These are phyloP conservation scores for Leucogyrophana mollusca DNA, from an alignment of 768 basidiomycete species.

Conservation along the genomic window DNA sequence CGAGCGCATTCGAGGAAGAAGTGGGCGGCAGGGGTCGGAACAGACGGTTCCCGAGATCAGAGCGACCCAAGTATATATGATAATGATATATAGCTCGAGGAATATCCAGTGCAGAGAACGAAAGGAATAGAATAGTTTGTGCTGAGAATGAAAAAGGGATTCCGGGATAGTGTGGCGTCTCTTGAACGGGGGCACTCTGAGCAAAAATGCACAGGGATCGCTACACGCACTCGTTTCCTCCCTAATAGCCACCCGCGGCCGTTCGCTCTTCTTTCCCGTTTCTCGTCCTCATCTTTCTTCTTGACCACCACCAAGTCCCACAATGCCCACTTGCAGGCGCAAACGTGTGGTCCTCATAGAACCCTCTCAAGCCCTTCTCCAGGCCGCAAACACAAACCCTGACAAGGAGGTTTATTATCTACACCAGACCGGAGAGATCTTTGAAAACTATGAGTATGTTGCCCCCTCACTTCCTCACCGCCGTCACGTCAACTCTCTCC, in stretches of 20 bases:
- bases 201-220: conserved; percentile 29
- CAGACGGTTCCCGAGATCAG: no score
- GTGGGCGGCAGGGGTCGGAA: no score
- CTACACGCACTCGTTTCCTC: conserved; percentile 50
- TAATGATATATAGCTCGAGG: no score
- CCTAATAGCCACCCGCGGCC: conserved; percentile 54
- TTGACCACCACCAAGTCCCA: conserved; percentile 41
- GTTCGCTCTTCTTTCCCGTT: conserved; percentile 59
- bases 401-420: conserved; percentile 87
- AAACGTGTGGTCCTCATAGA: conserved; percentile 88
- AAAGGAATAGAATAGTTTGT: neutral
- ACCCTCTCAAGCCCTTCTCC: conserved; percentile 69
- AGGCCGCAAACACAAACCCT: conserved; percentile 61
- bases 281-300: conserved; percentile 44
- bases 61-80: no score
- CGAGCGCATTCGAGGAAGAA: no score
- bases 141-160: conserved; percentile 6
- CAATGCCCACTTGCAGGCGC: conserved; percentile 87
- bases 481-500: conserved; percentile 10
- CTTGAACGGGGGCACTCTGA: conserved; percentile 21
- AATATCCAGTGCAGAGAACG: no score
- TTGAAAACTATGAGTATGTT: conserved; percentile 91
- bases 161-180: conserved; percentile 17
- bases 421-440: conserved; percentile 94
- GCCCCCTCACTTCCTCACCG: conserved; percentile 23